Percentiles rank a stretch among this genome's conserved stretches.
Evolutionary conservation across 306 rosid genomes (phyloP).

Genomic region (Calophaca sinica): DNA sequence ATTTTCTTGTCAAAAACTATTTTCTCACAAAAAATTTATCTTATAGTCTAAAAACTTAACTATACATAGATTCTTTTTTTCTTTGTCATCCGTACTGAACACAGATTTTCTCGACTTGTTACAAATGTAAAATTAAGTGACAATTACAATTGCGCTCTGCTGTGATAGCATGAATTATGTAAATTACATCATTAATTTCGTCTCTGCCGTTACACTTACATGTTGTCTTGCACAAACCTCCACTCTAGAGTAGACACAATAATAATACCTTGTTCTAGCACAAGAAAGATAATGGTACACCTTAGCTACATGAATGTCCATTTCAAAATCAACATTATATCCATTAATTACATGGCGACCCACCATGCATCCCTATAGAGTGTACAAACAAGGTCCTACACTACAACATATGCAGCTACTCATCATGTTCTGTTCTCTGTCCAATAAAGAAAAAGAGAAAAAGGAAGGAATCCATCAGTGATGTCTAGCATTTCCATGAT

Average conservation of each 20-base stretch:
- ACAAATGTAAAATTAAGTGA: constrained; percentile 2
- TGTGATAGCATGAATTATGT: constrained; percentile 10
- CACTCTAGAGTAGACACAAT: constrained; percentile 21
- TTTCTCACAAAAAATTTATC: too few relatives aligned
- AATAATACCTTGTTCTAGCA: background rate
- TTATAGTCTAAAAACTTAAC: too few relatives aligned
- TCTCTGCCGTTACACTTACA: background rate
- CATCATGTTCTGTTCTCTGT: constrained; percentile 39
- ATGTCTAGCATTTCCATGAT: constrained; percentile 42
- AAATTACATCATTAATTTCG: constrained; percentile 1
- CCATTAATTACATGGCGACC: constrained; percentile 26
- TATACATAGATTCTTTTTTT: too few relatives aligned
- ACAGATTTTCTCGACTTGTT: too few relatives aligned
- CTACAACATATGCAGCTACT: constrained; percentile 42
- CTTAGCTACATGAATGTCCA: background rate
- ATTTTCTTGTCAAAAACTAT: too few relatives aligned
- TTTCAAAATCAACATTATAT: constrained; percentile 15
- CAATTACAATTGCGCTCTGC: background rate
- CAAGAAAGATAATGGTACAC: background rate
- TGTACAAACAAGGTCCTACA: constrained; percentile 45
- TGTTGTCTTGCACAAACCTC: constrained; percentile 16
- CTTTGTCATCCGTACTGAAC: too few relatives aligned
- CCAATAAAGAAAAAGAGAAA: constrained; percentile 39
- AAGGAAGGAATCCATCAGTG: constrained; percentile 37
- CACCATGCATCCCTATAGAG: constrained; percentile 3